These are phyloP conservation scores for Elaeis guineensis DNA, from an alignment of 176 grass and related monocot genomes.

Conservation along the genomic window DNA sequence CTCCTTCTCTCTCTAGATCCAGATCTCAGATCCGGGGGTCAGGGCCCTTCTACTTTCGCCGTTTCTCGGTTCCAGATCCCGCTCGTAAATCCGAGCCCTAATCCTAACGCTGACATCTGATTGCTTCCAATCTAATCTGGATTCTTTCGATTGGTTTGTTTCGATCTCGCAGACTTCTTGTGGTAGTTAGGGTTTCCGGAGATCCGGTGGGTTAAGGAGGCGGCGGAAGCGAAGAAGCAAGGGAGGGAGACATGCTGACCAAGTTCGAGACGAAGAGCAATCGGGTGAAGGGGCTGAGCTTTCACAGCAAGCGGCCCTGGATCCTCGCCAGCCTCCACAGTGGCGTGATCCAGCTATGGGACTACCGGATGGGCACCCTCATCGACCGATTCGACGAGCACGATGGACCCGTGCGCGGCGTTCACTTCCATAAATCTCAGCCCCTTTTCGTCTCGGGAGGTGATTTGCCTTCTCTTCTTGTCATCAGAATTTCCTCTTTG, in stretches of 20 bases:
- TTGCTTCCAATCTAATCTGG: too few species aligned
- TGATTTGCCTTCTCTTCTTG: slow-evolving; percentile 17
- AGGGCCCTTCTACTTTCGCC: slow-evolving; percentile 2
- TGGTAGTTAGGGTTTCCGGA: too few species aligned
- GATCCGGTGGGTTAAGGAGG: not conserved
- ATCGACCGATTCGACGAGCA: slow-evolving; percentile 95
- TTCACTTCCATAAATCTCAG: slow-evolving; percentile 93
- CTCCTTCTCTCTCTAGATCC: not conserved
- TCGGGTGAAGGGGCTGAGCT: slow-evolving; percentile 94
- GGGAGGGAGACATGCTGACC: slow-evolving; percentile 63
- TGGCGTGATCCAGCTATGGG: slow-evolving; percentile 89
- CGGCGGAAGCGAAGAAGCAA: not conserved
- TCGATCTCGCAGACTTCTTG: too few species aligned
- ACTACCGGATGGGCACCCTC: slow-evolving; percentile 89
- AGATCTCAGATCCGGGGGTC: slow-evolving; percentile 12
- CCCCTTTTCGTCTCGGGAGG: slow-evolving; percentile 99
- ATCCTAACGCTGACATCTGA: not conserved
- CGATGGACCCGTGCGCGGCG: slow-evolving; percentile 74
- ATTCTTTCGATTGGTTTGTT: too few species aligned
- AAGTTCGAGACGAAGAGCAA: slow-evolving; percentile 99
- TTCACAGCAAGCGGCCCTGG: slow-evolving; percentile 82
- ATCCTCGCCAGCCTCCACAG: slow-evolving; percentile 88
- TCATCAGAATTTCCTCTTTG: not conserved
- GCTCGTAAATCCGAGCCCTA: slow-evolving; percentile 19
- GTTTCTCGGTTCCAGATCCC: slow-evolving; percentile 1